Evolutionary conservation across 495 filamentous ascomycete genomes (phyloP).

Genomic region (Aspergillus ellipticus): DNA sequence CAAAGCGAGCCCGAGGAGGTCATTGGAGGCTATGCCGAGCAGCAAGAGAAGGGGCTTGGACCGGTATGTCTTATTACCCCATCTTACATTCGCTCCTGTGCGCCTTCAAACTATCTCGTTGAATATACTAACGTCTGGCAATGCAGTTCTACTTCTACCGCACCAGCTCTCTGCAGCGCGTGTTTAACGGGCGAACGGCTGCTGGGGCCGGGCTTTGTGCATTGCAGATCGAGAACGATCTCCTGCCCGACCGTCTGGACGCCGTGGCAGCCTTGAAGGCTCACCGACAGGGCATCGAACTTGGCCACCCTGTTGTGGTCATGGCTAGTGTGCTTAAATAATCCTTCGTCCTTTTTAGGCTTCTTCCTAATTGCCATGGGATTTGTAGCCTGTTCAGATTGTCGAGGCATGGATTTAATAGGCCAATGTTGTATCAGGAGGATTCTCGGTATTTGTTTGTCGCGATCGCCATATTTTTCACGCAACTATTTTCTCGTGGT

Average conservation of each 20-base stretch:
- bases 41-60: background rate
- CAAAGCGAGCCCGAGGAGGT: background rate
- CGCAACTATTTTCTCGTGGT: too few relatives aligned
- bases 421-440: too few relatives aligned
- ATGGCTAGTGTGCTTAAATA: background rate
- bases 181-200: background rate
- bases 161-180: background rate
- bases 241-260: background rate
- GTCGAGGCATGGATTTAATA: too few relatives aligned
- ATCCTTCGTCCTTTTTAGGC: background rate
- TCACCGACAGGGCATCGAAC: background rate
- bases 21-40: background rate
- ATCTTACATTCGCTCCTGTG: too few relatives aligned
- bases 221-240: background rate
- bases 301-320: background rate
- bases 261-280: background rate
- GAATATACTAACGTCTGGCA: background rate
- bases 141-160: slow-evolving; percentile 2
- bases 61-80: background rate
- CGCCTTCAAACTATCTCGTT: too few relatives aligned
- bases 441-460: too few relatives aligned
- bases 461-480: too few relatives aligned
- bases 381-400: too few relatives aligned
- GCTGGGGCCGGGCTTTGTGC: background rate
- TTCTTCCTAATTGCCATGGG: background rate